Evolutionary conservation across 169 alveolate species (phyloP).

Genomic region (Cryptosporidium baileyi): DNA sequence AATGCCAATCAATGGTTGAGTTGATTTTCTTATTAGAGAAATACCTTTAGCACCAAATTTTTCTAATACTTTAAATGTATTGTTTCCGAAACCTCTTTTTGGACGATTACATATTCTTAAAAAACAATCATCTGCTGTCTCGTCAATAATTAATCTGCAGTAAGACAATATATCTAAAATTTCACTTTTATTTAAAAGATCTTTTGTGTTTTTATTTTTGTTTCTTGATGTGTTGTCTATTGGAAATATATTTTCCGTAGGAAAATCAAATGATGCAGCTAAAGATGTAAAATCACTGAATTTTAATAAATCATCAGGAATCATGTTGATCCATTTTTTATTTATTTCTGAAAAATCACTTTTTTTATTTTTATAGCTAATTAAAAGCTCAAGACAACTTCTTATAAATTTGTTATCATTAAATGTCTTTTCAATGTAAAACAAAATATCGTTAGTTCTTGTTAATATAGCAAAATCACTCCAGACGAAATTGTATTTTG

Average conservation of each 20-base stretch:
- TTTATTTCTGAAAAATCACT: neutral
- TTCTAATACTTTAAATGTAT: constrained; percentile 69
- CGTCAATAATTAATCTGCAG: constrained; percentile 77
- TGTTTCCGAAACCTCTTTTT: constrained; percentile 75
- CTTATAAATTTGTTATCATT: constrained; percentile 69
- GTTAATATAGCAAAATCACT: constrained; percentile 81
- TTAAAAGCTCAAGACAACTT: constrained; percentile 2
- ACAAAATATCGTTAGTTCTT: constrained; percentile 75
- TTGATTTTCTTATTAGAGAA: constrained; percentile 45
- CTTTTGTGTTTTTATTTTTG: neutral
- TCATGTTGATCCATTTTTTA: constrained; percentile 30
- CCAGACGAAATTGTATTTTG: constrained; percentile 73
- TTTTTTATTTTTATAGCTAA: neutral
- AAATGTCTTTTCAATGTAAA: constrained; percentile 71
- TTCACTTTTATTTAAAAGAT: constrained; percentile 4
- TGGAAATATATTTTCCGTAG: too few relatives aligned
- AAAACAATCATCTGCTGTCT: constrained; percentile 77
- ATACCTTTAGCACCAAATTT: constrained; percentile 39
- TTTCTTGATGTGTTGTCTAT: constrained; percentile 40
- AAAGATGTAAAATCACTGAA: neutral
- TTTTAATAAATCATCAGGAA: neutral
- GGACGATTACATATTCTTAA: constrained; percentile 79
- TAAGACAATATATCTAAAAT: constrained; percentile 74
- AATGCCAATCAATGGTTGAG: constrained; percentile 62
- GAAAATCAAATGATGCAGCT: too few relatives aligned